Evolutionary conservation across 352 stramenopile genomes (phyloP).

Genomic region (Globisporangium paroecandrum): DNA sequence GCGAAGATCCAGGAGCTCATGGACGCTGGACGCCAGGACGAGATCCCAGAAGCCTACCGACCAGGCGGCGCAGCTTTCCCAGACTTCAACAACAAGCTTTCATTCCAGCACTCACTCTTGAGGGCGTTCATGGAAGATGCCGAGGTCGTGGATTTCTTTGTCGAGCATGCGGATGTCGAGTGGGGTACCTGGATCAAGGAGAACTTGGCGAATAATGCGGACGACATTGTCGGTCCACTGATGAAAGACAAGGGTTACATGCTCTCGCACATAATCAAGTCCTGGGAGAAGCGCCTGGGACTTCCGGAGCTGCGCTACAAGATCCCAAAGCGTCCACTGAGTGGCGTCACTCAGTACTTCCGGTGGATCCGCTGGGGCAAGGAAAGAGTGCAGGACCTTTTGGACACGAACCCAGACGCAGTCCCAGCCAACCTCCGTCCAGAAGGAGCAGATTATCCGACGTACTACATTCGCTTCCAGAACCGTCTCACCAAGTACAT

Average conservation of each 20-base stretch:
- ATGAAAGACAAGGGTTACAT: slow-evolving; percentile 55
- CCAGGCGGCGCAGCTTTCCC: slow-evolving; percentile 42
- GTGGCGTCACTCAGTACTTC: slow-evolving; percentile 61
- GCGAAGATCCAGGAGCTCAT: slow-evolving; percentile 29
- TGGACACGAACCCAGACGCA: slow-evolving; percentile 29
- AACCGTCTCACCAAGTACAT: slow-evolving; percentile 47
- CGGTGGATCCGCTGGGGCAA: slow-evolving; percentile 69
- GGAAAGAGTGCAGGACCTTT: slow-evolving; percentile 49
- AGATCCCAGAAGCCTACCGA: slow-evolving; percentile 35
- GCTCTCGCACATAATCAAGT: slow-evolving; percentile 61
- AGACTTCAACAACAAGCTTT: slow-evolving; percentile 33
- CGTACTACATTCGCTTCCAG: slow-evolving; percentile 55
- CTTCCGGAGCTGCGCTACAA: slow-evolving; percentile 42
- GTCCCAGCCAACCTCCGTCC: slow-evolving; percentile 37
- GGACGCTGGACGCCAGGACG: slow-evolving; percentile 14
- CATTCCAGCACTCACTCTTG: slow-evolving; percentile 53
- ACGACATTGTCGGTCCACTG: slow-evolving; percentile 48
- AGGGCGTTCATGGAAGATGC: slow-evolving; percentile 52
- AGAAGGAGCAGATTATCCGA: slow-evolving; percentile 46
- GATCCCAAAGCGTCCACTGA: slow-evolving; percentile 48
- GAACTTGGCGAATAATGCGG: slow-evolving; percentile 36
- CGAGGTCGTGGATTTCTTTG: slow-evolving; percentile 46
- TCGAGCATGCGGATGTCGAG: slow-evolving; percentile 43
- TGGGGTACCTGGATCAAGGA: slow-evolving; percentile 49
- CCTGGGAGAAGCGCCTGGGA: slow-evolving; percentile 50